Percentiles rank a stretch among this genome's conserved stretches.
These are phyloP conservation scores for Rutidosis leptorrhynchoides DNA, from an alignment of 129 eudicot genomes.

Conservation along the genomic window DNA sequence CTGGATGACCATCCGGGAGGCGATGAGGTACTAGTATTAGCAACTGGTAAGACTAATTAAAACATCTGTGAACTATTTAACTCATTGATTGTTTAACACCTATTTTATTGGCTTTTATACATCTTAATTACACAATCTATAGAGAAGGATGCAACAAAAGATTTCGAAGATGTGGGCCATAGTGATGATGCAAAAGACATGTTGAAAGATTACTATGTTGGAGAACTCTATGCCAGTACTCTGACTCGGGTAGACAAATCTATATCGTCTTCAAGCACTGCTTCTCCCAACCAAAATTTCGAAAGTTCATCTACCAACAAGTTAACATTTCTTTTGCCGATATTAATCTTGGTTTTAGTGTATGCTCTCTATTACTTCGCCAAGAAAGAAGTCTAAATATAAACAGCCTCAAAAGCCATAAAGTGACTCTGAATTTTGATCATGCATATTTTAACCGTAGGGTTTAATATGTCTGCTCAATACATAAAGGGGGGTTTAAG, in stretches of 20 bases:
- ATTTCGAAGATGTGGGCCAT: constrained; percentile 82
- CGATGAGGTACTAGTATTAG: constrained; percentile 52
- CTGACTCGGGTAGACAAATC: constrained; percentile 28
- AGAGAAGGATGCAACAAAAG: constrained; percentile 91
- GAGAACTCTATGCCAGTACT: constrained; percentile 50
- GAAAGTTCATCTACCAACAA: constrained; percentile 39
- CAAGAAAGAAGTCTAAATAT: constrained; percentile 24
- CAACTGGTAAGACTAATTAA: constrained; percentile 49
- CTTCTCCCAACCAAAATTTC: constrained; percentile 28
- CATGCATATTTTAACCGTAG: no score
- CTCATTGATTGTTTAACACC: background rate
- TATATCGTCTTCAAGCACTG: constrained; percentile 20
- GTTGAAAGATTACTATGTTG: constrained; percentile 58
- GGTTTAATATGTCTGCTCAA: no score
- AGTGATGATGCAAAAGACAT: constrained; percentile 46
- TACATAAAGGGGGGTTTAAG: no score
- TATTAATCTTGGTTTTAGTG: constrained; percentile 57
- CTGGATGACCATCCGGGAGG: constrained; percentile 93
- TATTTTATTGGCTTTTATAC: constrained; percentile 7
- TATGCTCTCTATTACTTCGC: constrained; percentile 41
- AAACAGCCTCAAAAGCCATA: constrained; percentile 6
- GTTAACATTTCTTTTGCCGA: constrained; percentile 46
- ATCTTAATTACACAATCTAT: background rate
- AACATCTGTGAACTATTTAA: background rate
- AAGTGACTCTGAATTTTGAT: no score